phyloP scores from a whole-genome alignment of 768 basidiomycete species.

The Ramaria sp. region DNA sequence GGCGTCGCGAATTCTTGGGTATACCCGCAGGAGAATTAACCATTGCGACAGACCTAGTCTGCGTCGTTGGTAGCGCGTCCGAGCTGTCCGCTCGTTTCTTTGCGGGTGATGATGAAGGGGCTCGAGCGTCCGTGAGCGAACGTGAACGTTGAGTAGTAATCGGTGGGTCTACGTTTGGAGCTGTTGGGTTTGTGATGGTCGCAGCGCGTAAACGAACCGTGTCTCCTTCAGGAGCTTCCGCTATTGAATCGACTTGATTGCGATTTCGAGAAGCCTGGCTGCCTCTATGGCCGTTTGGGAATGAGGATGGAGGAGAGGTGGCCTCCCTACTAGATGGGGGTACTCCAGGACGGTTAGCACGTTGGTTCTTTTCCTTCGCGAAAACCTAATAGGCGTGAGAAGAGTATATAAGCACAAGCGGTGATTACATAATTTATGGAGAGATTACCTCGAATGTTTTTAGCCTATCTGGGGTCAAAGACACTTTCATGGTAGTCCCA shows the following conservation, averaged over 20 bases:
- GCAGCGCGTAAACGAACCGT: background rate
- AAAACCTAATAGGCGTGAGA: slow-evolving; percentile 34
- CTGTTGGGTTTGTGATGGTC: background rate
- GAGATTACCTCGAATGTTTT: slow-evolving; percentile 78
- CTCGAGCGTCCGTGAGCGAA: slow-evolving; percentile 7
- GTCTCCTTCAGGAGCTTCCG: slow-evolving; percentile 33
- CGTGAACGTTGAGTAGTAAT: slow-evolving; percentile 26
- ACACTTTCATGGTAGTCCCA: slow-evolving; percentile 88
- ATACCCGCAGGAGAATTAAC: slow-evolving; percentile 14
- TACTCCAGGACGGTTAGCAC: slow-evolving; percentile 10
- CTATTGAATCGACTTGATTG: slow-evolving; percentile 30
- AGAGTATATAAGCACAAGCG: slow-evolving; percentile 8
- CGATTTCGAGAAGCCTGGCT: slow-evolving; percentile 19
- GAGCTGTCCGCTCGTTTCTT: background rate
- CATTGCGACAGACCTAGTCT: background rate
- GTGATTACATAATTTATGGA: background rate
- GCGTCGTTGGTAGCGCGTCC: background rate
- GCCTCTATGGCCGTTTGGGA: slow-evolving; percentile 11
- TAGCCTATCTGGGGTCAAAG: slow-evolving; percentile 87
- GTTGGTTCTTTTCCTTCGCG: slow-evolving; percentile 58
- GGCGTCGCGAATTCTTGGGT: slow-evolving; percentile 39
- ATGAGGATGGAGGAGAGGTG: slow-evolving; percentile 9
- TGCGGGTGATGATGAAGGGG: background rate
- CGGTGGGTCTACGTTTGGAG: background rate
- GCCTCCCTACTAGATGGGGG: background rate